Base-by-base conservation (phyloP, 2,329 filamentous ascomycete species). In the Scytalidium sp. region DNA sequence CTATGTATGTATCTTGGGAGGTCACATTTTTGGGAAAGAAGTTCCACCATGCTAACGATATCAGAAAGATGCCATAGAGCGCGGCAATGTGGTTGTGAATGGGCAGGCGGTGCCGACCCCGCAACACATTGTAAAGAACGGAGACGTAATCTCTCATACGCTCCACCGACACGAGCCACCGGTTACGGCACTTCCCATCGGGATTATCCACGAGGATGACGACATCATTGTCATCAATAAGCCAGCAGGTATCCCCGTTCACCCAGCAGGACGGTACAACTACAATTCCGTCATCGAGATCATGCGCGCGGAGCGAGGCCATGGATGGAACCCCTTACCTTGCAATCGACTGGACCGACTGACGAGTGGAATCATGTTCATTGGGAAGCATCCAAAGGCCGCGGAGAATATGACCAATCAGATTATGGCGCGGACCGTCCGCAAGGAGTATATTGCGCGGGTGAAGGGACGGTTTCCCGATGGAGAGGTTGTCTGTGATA, bases 221-320 rank as follows among this genome's bases (percentile, higher is more conserved):
- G 87, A 92, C 58, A 86, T 99, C 75, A 87, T 99, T 51, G 92
- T 97, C 54, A 96, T 99, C 67, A 91, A 97, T 73, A 99, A 99
- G 69, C 94, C 94, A 0, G 87, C 93, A 0, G 94, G 94, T 6
- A 85, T 99, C 39, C 94, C 94, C 0, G 94, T 99, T 0, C 94
- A 99, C 67, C 90, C 94, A 5, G 93, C 94, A 1, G 94, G 94
- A 5, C 84, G 94, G 44, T 99, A 99, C 75, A 91, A 93, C 67
- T 96, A 88, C 76, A 99, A 99, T 71, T 93, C 90, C 1, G 81
- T 99, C 42, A 80, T 96, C 36, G 92, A 97, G 74, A 96, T 99
- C 58, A 86, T 99, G 81, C 85, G 88, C 59, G 82, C 88, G 2
- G 88, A 96, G 64, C 74, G 83, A 32, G 75, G 78, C 0, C 67